Evolutionary conservation across 83 land plant species (phyloP).

Genomic region (Picea abies): DNA sequence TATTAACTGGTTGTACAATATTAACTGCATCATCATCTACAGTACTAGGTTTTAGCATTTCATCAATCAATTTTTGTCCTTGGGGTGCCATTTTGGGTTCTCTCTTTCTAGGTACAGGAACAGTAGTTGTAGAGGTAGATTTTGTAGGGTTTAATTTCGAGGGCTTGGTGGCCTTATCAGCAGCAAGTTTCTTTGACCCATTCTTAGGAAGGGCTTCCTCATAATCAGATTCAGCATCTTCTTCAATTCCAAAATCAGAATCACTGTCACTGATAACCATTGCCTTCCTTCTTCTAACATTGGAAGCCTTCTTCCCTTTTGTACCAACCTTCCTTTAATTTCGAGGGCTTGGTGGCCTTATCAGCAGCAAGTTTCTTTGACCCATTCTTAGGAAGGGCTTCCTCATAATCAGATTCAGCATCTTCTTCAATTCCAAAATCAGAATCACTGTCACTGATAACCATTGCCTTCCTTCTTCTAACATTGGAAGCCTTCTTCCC

Average conservation of each 20-base stretch:
- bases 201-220: slow-evolving; percentile 26
- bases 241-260: slow-evolving; percentile 24
- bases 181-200: slow-evolving; percentile 26
- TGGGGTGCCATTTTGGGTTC: slow-evolving; percentile 16
- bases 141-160: neutral
- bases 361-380: slow-evolving; percentile 27
- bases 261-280: slow-evolving; percentile 28
- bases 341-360: slow-evolving; percentile 8
- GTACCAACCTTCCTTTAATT: neutral
- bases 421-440: slow-evolving; percentile 24
- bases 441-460: slow-evolving; percentile 26
- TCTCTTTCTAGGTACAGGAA: slow-evolving; percentile 14
- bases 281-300: slow-evolving; percentile 11
- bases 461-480: slow-evolving; percentile 15
- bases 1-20: slow-evolving; percentile 7
- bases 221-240: slow-evolving; percentile 17
- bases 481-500: neutral
- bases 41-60: slow-evolving; percentile 43
- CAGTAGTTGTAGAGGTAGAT: slow-evolving; percentile 1
- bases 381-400: slow-evolving; percentile 19
- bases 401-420: slow-evolving; percentile 27
- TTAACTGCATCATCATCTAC: slow-evolving; percentile 8
- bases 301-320: slow-evolving; percentile 5
- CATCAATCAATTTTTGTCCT: slow-evolving; percentile 63
- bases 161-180: slow-evolving; percentile 15